Evolutionary conservation across 305 asterid species (phyloP), one percentile per base, ranked within the genome.

Genomic region (Solanum hybrid): DNA sequence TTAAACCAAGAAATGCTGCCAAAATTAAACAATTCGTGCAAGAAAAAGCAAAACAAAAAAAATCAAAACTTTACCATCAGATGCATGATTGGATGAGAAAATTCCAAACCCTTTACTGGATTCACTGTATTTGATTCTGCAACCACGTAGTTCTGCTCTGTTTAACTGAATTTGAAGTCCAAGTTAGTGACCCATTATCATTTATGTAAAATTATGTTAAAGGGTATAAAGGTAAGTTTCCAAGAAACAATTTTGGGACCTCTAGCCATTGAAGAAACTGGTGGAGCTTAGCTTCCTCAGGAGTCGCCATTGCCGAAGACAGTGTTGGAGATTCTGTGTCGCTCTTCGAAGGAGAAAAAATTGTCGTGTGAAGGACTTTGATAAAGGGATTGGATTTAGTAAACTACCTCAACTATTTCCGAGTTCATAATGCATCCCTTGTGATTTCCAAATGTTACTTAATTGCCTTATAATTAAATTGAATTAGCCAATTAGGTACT

Each of bases 201-300:
- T 10, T 73, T 27, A 51, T 76, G 51, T 45, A 45, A 27, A n/a
- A 38, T 10, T 10, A 27, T 45, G 70, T 4, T 51, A 33, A 27
- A n/a, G 26, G 38, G 37, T 57, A 65, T 11, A 61, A 38, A 57
- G 87, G 11, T 27, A 80, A 79, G 31, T 26, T 65, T 65, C 22
- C 8, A 33, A 57, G 34, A 26, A 22, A 41, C 51, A 27, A 81
- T 24, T 45, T 4, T 41, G 92, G 39, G 51, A 95, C 99, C 97
- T 94, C 89, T 79, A 95, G 96, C 99, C 99, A 97, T 82, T 94
- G 96, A 89, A 96, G 97, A 91, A 96, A 97, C 73, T 76, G 92
- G 91, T 95, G 92, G 86, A 97, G 98, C 93, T 94, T 95, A 78
- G 96, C 94, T 91, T 95, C 95, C 92, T 93, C 95, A 20, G 91